Base-by-base conservation (phyloP, 768 basidiomycete species). In the Podaxis rugospora region DNA sequence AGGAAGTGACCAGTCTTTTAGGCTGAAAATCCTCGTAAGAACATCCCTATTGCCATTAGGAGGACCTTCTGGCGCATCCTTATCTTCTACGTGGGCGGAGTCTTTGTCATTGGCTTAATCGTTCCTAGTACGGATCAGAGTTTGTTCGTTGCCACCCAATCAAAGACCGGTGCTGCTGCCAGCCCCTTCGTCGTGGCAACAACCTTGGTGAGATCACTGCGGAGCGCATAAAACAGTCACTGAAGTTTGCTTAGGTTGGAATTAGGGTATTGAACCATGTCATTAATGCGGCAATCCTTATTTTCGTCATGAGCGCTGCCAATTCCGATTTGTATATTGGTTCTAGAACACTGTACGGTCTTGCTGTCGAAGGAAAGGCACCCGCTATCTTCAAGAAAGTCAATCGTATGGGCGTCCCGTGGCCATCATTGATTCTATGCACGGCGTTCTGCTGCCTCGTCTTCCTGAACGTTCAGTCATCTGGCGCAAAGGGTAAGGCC, bases 1-100 rank as follows among this genome's bases (percentile, higher is more conserved):
- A 49, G n/a, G 51, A 57, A 27, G 63, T 54, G 27, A 61, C 39
- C n/a, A 53, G 50, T 27, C 35, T 51, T 10, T 6, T 70, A 85
- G 76, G 86, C 85, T 10, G 80, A 89, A 68, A 88, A 91, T 71
- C 90, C 89, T 36, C 76, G 88, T 62, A 82, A 81, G 69, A 89
- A 87, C 51, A 87, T 93, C 63, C 88, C 90, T 1, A 81, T 79
- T 61, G 89, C 87, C n/a, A 87, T 88, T 52, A 72, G 79, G 57
- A 74, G 82, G 65, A 89, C 85, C 28, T 89, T 87, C 73, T 82
- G 78, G 68, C 82, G 84, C 53, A 79, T 79, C 54, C 65, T 79
- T 49, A 62, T 78, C 35, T 79, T 92, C 79, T 92, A 90, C 67
- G 80, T 90, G 49, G 84, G 84, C 21, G 81, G 83, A 11, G 85